Conservation (phyloP, 768 basidiomycete genomes). For the Leucocoprinus sp. region DNA sequence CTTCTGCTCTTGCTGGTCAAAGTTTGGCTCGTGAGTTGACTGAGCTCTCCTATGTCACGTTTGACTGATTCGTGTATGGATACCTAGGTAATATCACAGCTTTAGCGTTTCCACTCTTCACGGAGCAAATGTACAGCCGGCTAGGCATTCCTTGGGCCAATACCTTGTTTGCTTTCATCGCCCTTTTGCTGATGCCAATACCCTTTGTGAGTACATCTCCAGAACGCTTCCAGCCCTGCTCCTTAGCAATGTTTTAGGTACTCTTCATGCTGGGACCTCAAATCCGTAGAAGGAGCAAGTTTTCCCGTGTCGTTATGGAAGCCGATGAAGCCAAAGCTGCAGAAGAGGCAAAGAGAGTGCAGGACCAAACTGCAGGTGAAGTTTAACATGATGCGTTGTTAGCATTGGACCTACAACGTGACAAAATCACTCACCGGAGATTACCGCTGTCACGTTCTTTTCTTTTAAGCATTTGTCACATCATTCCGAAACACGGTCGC, state of each 20-base stretch:
- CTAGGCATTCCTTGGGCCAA: constrained; percentile 51
- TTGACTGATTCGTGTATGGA: background rate
- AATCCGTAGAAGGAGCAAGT: constrained; percentile 32
- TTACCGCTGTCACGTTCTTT: too few relatives aligned
- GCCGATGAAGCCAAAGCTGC: constrained; percentile 4
- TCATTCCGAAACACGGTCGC: too few relatives aligned
- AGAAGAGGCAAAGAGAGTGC: background rate
- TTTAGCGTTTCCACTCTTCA: constrained; percentile 48
- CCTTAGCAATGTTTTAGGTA: too few relatives aligned
- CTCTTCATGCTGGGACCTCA: constrained; percentile 34
- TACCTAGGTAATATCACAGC: constrained; percentile 35
- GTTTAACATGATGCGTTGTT: too few relatives aligned
- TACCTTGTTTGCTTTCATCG: constrained; percentile 43
- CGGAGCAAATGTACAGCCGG: constrained; percentile 40
- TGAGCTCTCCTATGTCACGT: background rate
- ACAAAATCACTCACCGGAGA: too few relatives aligned
- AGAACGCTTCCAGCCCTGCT: too few relatives aligned
- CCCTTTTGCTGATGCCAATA: constrained; percentile 38
- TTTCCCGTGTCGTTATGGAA: constrained; percentile 19
- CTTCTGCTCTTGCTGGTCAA: constrained; percentile 56
- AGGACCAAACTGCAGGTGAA: background rate
- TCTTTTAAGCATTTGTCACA: too few relatives aligned
- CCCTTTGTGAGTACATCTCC: constrained; percentile 41
- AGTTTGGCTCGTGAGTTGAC: constrained; percentile 39
- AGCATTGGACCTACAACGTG: too few relatives aligned